Conservation (phyloP, 2,329 filamentous ascomycete genomes). For the Gyromitra esculenta region DNA sequence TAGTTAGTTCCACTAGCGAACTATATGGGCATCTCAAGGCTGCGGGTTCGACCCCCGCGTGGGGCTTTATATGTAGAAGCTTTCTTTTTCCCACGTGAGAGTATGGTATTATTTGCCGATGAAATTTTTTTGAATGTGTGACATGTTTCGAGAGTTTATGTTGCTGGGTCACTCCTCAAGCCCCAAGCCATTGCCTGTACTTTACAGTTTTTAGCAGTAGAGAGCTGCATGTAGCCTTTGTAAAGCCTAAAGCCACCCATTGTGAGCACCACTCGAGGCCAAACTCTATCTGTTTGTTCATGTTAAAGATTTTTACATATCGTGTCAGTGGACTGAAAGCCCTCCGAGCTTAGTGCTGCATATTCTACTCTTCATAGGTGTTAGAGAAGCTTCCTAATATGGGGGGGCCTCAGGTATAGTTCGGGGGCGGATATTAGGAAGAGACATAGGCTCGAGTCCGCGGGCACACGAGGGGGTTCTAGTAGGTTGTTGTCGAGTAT, state of each 20-base stretch:
- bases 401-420: no score
- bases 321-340: background rate
- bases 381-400: no score
- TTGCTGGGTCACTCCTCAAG: background rate
- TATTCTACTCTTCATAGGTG: no score
- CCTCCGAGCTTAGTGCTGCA: background rate
- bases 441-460: no score
- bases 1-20: conserved; percentile 58
- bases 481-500: no score
- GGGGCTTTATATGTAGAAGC: conserved; percentile 58
- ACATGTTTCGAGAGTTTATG: background rate
- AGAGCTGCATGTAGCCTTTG: no score
- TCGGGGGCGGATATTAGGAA: no score
- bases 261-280: background rate
- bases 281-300: background rate
- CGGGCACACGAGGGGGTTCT: no score
- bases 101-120: background rate
- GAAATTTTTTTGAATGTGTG: background rate
- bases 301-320: background rate
- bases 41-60: conserved; percentile 65
- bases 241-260: no score
- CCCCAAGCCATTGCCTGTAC: no score
- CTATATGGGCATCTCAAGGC: conserved; percentile 60
- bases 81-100: background rate
- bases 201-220: no score